Base-by-base conservation (phyloP, 2,329 filamentous ascomycete genomes). In the Talaromyces sp. region DNA sequence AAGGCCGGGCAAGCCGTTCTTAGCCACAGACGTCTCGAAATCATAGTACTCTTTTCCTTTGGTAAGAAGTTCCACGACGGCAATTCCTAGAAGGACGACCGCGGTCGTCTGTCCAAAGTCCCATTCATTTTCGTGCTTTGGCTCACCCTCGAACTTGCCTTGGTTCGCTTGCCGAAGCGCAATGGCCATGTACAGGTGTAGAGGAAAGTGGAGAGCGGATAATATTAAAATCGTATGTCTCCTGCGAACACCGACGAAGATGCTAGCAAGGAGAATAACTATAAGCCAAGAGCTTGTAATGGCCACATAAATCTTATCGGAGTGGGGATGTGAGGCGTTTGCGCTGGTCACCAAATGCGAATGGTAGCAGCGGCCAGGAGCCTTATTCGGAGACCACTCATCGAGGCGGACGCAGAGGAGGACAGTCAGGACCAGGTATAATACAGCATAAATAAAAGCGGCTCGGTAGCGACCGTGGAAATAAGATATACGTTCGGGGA, bases 41-140 rank as follows among this genome's bases (percentile, higher is more conserved):
- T 62, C 52, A 54, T 60, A 62, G 26, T 62, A 69, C 62, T 67
- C 64, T n/a, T 62, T 60, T 8, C 63, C 62, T 51, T 69, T 69
- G 8, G 26, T 41, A 1, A 63, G 5, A n/a, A 68, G 52, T 48
- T 70, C 68, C 0, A 60, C 29, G 10, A 67, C 8, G 2, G 69
- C 62, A 38, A 68, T 58, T 2, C 35, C 68, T 2, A 71, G 62
- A 31, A 72, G 61, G 3, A 71, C 53, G 3, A 71, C 67, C 3
- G 69, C 67, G 14, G 69, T 72, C 1, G 70, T 70, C 64, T 72
- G 70, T 0, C 70, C 70, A 60, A 72, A 72, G 27, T 72, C 70
- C 70, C 70, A 72, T 14, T 52, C 54, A 54, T 71, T 68, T 61
- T 72, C 70, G 12, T 64, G 57, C 50, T 70, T 63, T 2, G n/a